Percentiles rank a stretch among this genome's conserved stretches.
phyloP scores from a whole-genome alignment of 1,139 yeast genomes.

The Pichia sp. region DNA sequence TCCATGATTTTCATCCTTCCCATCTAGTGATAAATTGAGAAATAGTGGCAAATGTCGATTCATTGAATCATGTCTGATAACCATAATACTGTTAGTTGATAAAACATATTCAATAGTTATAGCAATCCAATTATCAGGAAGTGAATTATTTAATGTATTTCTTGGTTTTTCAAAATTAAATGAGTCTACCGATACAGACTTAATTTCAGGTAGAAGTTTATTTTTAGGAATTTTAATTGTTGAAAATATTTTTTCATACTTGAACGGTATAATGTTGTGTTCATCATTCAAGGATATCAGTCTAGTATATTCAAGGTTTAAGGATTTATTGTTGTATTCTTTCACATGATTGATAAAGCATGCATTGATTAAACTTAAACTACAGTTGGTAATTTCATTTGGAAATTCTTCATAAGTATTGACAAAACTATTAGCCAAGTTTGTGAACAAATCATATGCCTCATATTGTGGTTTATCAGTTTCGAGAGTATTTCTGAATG shows the following conservation, averaged over 20 bases:
- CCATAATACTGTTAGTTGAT: slow-evolving; percentile 48
- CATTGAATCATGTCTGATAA: slow-evolving; percentile 24
- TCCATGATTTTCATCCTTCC: slow-evolving; percentile 36
- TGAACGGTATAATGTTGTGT: slow-evolving; percentile 9
- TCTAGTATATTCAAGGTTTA: background rate
- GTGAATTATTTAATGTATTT: background rate
- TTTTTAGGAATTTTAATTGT: background rate
- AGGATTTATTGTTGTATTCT: background rate
- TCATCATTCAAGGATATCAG: slow-evolving; percentile 5
- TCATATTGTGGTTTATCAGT: background rate
- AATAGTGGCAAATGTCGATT: slow-evolving; percentile 25
- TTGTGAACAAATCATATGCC: background rate
- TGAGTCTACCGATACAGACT: background rate
- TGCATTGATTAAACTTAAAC: slow-evolving; percentile 3
- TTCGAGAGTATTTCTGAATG: background rate
- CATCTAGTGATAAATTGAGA: slow-evolving; percentile 54
- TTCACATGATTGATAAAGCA: slow-evolving; percentile 5
- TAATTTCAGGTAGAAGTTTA: slow-evolving; percentile 3
- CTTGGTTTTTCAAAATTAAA: background rate
- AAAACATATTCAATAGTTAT: slow-evolving; percentile 60
- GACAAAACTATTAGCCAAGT: background rate
- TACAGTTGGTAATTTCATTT: slow-evolving; percentile 1
- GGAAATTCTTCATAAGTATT: background rate
- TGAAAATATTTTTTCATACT: slow-evolving; percentile 12
- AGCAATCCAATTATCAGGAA: slow-evolving; percentile 52